Evolutionary conservation across 2,329 filamentous ascomycete genomes (phyloP).

Genomic region (Amphichorda felina): DNA sequence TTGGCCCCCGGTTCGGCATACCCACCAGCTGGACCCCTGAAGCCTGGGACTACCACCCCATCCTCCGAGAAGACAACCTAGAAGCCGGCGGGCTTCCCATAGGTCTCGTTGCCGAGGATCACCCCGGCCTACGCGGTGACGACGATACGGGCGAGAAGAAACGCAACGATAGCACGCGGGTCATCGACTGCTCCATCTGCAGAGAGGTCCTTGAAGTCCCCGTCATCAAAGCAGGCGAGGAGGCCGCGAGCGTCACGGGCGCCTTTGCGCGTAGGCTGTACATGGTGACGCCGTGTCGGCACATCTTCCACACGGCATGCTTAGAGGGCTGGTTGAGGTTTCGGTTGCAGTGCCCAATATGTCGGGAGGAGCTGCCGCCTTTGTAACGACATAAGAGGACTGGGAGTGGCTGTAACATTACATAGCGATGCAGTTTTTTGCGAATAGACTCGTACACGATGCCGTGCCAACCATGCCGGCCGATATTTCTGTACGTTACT

Average conservation of each 20-base stretch:
- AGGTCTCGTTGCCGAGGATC: constrained; percentile 38
- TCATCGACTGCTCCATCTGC: constrained; percentile 90
- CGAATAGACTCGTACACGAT: too few relatives aligned
- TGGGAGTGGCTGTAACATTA: background rate
- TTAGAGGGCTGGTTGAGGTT: constrained; percentile 96
- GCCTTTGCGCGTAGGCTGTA: constrained; percentile 73
- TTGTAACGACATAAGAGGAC: constrained; percentile 1
- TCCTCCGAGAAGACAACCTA: constrained; percentile 70
- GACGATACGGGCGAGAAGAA: constrained; percentile 17
- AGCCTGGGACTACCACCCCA: constrained; percentile 90
- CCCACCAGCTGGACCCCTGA: constrained; percentile 55
- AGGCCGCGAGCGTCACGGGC: constrained; percentile 45
- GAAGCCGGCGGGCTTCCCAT: constrained; percentile 75
- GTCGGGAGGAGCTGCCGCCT: constrained; percentile 32
- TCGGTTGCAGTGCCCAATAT: constrained; percentile 87
- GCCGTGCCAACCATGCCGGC: too few relatives aligned
- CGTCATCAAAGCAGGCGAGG: constrained; percentile 51
- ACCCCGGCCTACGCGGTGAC: constrained; percentile 7
- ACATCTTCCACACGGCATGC: constrained; percentile 89
- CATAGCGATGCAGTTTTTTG: too few relatives aligned
- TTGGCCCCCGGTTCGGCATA: constrained; percentile 82
- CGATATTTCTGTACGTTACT: too few relatives aligned
- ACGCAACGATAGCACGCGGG: constrained; percentile 25
- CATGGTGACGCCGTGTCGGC: constrained; percentile 95
- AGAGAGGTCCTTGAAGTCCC: constrained; percentile 85